Evolutionary conservation across 176 grass and related monocot species (phyloP).

Genomic region (Chloris gayana): DNA sequence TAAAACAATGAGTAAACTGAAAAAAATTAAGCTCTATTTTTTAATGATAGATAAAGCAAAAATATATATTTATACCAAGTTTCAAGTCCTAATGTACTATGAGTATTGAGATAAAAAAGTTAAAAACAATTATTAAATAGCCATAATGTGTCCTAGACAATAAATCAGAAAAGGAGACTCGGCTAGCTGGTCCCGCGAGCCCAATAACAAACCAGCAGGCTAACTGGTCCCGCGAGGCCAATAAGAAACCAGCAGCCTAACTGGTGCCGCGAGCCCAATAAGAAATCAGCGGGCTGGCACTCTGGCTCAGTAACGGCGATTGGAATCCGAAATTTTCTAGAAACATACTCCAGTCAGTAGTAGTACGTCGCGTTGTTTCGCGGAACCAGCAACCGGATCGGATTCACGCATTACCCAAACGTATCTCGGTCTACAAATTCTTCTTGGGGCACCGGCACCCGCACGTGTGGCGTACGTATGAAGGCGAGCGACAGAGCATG

Average conservation of each 20-base stretch:
- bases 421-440: neutral
- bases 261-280: neutral
- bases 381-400: neutral
- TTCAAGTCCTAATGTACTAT: no score
- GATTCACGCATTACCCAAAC: neutral
- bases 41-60: no score
- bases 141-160: no score
- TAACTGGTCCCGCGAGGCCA: neutral
- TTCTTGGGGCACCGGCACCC: no score
- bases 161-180: no score
- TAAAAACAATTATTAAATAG: no score
- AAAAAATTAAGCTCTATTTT: no score
- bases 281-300: neutral
- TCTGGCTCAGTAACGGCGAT: neutral
- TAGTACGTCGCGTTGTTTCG: neutral
- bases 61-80: no score
- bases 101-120: no score
- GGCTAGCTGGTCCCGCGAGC: neutral
- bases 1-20: no score
- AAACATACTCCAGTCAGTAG: no score
- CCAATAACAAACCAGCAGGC: neutral
- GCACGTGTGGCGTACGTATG: neutral
- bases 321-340: neutral
- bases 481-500: neutral
- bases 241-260: neutral